Percentiles rank a stretch among this genome's conserved stretches.
These are phyloP conservation scores for Aspergillus coremiiformis DNA, from an alignment of 495 filamentous ascomycete genomes.

Conservation along the genomic window DNA sequence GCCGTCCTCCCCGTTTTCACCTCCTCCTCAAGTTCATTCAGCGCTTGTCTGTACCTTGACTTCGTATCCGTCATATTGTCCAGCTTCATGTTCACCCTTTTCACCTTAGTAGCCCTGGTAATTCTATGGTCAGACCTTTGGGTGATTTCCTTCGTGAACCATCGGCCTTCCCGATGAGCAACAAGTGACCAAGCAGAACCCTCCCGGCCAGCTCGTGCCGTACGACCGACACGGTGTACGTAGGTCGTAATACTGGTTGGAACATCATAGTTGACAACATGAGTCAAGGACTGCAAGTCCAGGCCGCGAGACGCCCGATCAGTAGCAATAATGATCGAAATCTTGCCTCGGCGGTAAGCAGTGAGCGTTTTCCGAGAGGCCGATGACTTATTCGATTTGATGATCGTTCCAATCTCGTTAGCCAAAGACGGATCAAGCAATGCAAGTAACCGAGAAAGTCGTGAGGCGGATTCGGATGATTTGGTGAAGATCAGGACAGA, in stretches of 20 bases:
- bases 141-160: constrained; percentile 80
- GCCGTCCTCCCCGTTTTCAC: constrained; percentile 18
- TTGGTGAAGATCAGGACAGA: constrained; percentile 78
- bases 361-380: constrained; percentile 54
- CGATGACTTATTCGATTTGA: constrained; percentile 63
- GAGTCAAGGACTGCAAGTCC: constrained; percentile 69
- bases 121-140: constrained; percentile 38
- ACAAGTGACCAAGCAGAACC: constrained; percentile 81
- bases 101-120: constrained; percentile 29
- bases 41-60: constrained; percentile 51
- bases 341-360: constrained; percentile 54
- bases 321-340: constrained; percentile 75
- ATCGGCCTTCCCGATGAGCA: constrained; percentile 66
- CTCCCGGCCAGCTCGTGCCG: constrained; percentile 69
- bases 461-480: constrained; percentile 73
- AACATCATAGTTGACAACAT: constrained; percentile 93
- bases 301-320: constrained; percentile 89
- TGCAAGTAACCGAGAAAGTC: constrained; percentile 69
- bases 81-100: constrained; percentile 39
- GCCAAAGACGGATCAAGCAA: constrained; percentile 55
- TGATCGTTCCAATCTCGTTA: constrained; percentile 58
- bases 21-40: constrained; percentile 44
- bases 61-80: constrained; percentile 41
- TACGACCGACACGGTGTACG: constrained; percentile 88
- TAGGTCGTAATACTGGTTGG: constrained; percentile 74